Conservation (phyloP, 306 rosid genomes). For the Trifolium subterraneum region DNA sequence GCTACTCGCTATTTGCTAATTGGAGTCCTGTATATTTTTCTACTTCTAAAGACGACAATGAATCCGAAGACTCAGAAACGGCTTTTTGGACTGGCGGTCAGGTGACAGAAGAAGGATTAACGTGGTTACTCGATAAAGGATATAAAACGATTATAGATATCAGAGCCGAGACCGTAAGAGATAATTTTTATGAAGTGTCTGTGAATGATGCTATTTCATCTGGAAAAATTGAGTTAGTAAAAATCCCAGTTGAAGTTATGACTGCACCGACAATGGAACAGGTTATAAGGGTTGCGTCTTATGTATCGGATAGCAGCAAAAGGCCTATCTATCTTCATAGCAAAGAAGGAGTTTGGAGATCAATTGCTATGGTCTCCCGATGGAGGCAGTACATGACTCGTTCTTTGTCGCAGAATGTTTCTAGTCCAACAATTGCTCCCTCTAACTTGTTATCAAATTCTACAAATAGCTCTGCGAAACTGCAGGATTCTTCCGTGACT, state of each 20-base stretch:
- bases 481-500: slow-evolving; percentile 43
- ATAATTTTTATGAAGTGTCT: slow-evolving; percentile 65
- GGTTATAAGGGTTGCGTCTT: slow-evolving; percentile 77
- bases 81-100: slow-evolving; percentile 97
- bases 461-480: slow-evolving; percentile 49
- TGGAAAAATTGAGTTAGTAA: slow-evolving; percentile 71
- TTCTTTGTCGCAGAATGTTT: slow-evolving; percentile 48
- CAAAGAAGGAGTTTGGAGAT: slow-evolving; percentile 85
- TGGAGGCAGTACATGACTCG: slow-evolving; percentile 85
- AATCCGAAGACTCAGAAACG: slow-evolving; percentile 53
- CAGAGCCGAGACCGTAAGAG: slow-evolving; percentile 80
- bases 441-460: slow-evolving; percentile 42
- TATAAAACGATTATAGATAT: slow-evolving; percentile 84
- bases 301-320: slow-evolving; percentile 73
- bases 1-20: slow-evolving; percentile 78
- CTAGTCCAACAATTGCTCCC: slow-evolving; percentile 50
- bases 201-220: slow-evolving; percentile 66
- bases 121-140: slow-evolving; percentile 80
- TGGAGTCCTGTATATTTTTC: slow-evolving; percentile 76
- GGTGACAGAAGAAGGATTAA: slow-evolving; percentile 94
- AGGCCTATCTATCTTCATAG: slow-evolving; percentile 90
- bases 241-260: slow-evolving; percentile 83
- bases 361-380: slow-evolving; percentile 95
- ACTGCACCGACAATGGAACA: slow-evolving; percentile 93
- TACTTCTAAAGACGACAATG: slow-evolving; percentile 58